Evolutionary conservation across 345 rosid genomes (phyloP), one percentile per base, ranked within the genome.

Genomic region (Angophora floribunda): DNA sequence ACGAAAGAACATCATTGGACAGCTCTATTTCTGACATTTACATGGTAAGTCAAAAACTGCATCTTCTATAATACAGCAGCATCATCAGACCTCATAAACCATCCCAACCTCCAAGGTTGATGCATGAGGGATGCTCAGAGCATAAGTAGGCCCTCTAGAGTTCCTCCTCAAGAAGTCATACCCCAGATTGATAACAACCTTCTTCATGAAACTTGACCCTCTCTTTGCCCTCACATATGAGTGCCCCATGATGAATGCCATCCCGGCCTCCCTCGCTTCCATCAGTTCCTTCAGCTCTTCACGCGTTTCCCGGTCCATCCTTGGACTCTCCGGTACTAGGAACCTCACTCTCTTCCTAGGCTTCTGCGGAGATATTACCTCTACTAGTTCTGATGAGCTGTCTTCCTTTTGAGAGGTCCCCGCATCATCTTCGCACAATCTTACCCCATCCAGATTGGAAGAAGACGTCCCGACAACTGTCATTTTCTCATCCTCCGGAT

Each of bases 21-120:
- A 75, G 79, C 90, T 63, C 50, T 65, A 52, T 55, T 30, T 87
- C 57, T 84, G 85, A 86, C 86, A 90, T 89, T 88, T 86, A 88
- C 91, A 89, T 63, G 30, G 85, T 70, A 87, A 88, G 22, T 26
- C 51, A 26, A 79, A 63, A 63, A 75, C 82, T 10, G n/a, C 85
- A 86, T 85, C 53, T 14, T 4, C 52, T 49, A 32, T 32, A 89
- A 55, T 86, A 84, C 89, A 82, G 26, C 28, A 26, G 88, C 87
- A 65, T 45, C 88, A 32, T 61, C 88, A 98, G 52, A 98, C 99
- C 88, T 86, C 87, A 91, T 97, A 98, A 45, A 95, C 91, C 99
- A 98, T 96, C 87, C 99, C 99, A 86, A 98, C 99, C 92, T 98
- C 99, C 85, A 98, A 90, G 21, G 98, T 98, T 28, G 98, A 97